These are phyloP conservation scores for Nitzschia palea DNA, from an alignment of 108 stramenopile species.

Conservation along the genomic window DNA sequence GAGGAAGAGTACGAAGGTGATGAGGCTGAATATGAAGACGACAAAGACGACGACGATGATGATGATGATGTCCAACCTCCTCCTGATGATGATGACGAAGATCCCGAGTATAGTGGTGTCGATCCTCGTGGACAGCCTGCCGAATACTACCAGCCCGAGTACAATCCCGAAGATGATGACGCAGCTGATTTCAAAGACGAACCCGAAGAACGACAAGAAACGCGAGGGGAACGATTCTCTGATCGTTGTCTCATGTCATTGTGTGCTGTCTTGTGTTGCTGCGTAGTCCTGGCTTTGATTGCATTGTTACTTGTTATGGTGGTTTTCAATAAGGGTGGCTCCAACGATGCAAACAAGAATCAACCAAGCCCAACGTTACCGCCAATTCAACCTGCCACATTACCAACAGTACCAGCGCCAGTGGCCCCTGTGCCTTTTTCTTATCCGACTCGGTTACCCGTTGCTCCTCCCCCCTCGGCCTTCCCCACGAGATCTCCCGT, in stretches of 20 bases:
- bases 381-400: neutral
- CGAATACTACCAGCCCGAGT: conserved; percentile 13
- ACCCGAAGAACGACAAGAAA: neutral
- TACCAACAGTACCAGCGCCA: neutral
- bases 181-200: conserved; percentile 3
- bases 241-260: too few species aligned
- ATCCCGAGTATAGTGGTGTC: neutral
- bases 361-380: neutral
- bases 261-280: conserved; percentile 5
- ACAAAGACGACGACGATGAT: neutral
- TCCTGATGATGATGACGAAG: neutral
- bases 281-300: neutral
- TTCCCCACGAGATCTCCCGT: conserved; percentile 6
- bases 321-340: neutral
- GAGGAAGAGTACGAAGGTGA: neutral
- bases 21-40: neutral
- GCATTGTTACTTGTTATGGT: neutral
- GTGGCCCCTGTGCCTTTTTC: neutral
- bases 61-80: neutral
- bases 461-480: neutral
- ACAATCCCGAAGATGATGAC: neutral
- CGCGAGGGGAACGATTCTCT: neutral
- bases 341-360: neutral
- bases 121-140: conserved; percentile 10
- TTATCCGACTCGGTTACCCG: neutral